These are phyloP conservation scores for Paecilomyces dactylethromorphus DNA, from an alignment of 2,329 filamentous ascomycete species.

Conservation along the genomic window DNA sequence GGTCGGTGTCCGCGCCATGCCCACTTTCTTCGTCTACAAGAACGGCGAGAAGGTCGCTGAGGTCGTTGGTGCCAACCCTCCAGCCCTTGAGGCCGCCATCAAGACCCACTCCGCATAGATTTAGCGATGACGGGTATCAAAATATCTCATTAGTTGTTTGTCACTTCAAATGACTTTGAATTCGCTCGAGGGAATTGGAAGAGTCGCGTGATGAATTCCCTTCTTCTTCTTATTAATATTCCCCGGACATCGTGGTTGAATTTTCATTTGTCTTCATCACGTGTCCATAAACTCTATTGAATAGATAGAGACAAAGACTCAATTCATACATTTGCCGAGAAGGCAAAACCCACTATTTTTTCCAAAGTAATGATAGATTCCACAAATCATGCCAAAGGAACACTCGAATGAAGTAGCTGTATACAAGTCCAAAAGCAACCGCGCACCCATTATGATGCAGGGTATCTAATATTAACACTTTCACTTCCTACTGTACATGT, in stretches of 20 bases:
- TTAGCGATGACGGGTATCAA: not conserved
- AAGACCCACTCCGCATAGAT: conserved; percentile 16
- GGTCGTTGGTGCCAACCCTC: conserved; percentile 75
- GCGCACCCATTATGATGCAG: too few species aligned
- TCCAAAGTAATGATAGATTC: too few species aligned
- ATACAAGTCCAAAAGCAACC: too few species aligned
- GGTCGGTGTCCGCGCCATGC: conserved; percentile 82
- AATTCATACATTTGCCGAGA: too few species aligned
- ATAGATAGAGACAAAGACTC: not conserved
- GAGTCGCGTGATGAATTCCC: not conserved
- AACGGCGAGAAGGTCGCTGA: conserved; percentile 64
- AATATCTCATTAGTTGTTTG: not conserved
- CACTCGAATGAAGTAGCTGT: too few species aligned
- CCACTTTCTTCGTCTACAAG: conserved; percentile 83
- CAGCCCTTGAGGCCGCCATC: conserved; percentile 48
- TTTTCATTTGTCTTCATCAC: not conserved
- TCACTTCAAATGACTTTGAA: not conserved
- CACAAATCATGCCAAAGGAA: too few species aligned
- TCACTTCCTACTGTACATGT: too few species aligned
- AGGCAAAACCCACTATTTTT: too few species aligned
- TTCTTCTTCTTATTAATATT: not conserved
- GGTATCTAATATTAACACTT: too few species aligned
- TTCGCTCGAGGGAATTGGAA: not conserved
- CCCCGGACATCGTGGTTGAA: not conserved
- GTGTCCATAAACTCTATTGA: not conserved